Evolutionary conservation across 257 asterid genomes (phyloP).

Genomic region (Gentiana dahurica): DNA sequence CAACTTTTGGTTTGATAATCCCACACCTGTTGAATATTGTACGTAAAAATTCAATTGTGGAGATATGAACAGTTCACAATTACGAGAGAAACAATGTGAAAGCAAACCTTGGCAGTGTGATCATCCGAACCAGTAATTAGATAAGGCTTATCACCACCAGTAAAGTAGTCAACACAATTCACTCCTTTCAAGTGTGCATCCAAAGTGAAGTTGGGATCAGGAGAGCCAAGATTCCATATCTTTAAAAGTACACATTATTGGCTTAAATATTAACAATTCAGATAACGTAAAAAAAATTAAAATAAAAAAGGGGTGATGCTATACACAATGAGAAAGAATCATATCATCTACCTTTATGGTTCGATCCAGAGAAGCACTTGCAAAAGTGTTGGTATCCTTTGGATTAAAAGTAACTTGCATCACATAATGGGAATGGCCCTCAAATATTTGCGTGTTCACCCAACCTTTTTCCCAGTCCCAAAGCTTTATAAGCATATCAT

Average conservation of each 20-base stretch:
- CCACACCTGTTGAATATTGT: constrained; percentile 60
- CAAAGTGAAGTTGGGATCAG: constrained; percentile 95
- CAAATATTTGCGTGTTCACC: constrained; percentile 93
- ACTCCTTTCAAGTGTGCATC: constrained; percentile 98
- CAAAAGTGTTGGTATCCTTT: constrained; percentile 96
- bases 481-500: constrained; percentile 98
- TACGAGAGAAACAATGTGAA: constrained; percentile 2
- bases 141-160: constrained; percentile 97
- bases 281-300: too few species aligned
- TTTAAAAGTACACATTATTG: constrained; percentile 23
- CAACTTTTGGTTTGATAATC: constrained; percentile 98
- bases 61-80: constrained; percentile 1
- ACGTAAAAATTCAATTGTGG: constrained; percentile 8
- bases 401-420: constrained; percentile 99
- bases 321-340: too few species aligned
- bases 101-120: constrained; percentile 91
- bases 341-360: constrained; percentile 64
- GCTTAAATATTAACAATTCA: neutral
- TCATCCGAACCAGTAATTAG: constrained; percentile 97
- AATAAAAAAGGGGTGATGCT: too few species aligned
- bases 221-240: constrained; percentile 99
- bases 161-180: constrained; percentile 93
- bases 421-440: constrained; percentile 98
- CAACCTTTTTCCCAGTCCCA: constrained; percentile 99
- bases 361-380: constrained; percentile 99